These are phyloP conservation scores for Macrophomina tecta DNA, from an alignment of 2,329 filamentous ascomycete genomes.

Conservation along the genomic window DNA sequence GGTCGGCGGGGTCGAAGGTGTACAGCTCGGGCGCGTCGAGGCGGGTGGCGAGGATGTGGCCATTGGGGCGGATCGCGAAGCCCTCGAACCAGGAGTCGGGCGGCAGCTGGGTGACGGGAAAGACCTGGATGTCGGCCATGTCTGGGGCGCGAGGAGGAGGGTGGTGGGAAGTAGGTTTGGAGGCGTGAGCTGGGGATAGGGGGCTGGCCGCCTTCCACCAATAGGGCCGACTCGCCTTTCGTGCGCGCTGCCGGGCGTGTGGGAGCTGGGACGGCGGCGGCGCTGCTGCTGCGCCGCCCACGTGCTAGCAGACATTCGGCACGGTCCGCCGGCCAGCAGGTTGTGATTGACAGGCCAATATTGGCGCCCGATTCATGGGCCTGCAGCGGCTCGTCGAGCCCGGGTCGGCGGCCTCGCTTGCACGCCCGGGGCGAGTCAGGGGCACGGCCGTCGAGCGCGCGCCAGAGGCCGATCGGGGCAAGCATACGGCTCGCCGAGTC, in stretches of 20 bases:
- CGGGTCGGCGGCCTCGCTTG: constrained; percentile 6
- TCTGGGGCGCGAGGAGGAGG: not conserved
- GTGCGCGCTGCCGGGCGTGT: not conserved
- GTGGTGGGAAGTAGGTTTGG: constrained; percentile 2
- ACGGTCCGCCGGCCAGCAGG: constrained; percentile 9
- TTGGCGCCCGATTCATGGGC: constrained; percentile 6
- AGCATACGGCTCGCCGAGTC: not conserved
- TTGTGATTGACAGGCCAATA: not conserved
- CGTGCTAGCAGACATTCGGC: constrained; percentile 9
- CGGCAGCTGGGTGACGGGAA: constrained; percentile 24
- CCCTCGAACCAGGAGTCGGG: constrained; percentile 26
- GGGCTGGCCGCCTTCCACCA: constrained; percentile 1
- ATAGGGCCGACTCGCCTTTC: constrained; percentile 9
- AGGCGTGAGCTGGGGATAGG: constrained; percentile 6
- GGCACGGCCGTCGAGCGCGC: not conserved
- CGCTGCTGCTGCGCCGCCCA: not conserved
- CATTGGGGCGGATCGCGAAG: constrained; percentile 24
- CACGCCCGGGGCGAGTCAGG: constrained; percentile 3
- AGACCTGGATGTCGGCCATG: constrained; percentile 19
- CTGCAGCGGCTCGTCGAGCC: not conserved
- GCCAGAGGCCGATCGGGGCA: not conserved
- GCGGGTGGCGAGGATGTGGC: constrained; percentile 23
- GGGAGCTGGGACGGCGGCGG: not conserved
- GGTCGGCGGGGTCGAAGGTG: constrained; percentile 25
- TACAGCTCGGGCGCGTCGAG: constrained; percentile 27